Evolutionary conservation across 495 filamentous ascomycete genomes (phyloP), one percentile per base, ranked within the genome.

Genomic region (Extremus antarcticus): DNA sequence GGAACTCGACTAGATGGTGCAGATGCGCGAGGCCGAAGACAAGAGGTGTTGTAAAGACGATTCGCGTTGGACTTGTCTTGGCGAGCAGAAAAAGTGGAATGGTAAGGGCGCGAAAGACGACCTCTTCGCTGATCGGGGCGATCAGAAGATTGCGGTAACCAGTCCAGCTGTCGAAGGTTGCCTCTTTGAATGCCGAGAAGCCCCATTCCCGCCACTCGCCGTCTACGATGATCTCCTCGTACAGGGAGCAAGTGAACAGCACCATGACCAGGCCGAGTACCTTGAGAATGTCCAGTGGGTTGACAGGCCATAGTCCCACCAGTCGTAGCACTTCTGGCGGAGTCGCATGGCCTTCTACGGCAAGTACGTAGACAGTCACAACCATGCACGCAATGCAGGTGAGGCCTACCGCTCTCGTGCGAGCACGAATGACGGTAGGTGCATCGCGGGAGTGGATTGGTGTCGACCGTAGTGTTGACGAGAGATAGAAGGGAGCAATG

Each of bases 1-100:
- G 29, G 72, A 91, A 96, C 71, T 98, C 92, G 71, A 95, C 95
- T 69, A 90, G 88, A 71, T 97, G 92, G 70, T 98, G 91, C 24
- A 95, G 68, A 72, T 98, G 92, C 11, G 90, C 88, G 48, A 98
- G 85, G 52, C 94, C 92, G 67, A 98, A 98, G 70, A 94, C 86
- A 10, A 97, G 69, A 1, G 92, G 92, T 0, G 86, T 82, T 8
- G 87, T 66, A 68, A 92, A 88, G 63, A 95, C 75, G 59, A 87
- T 76, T 40, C 57, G 53, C 49, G 48, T 3, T 13, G 53, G 60
- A 54, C 47, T 54, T 51, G 50, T 58, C 39, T 54, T 75, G n/a
- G 89, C 79, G n/a, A 91, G 69, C 3, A 95, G 70, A 65, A 94
- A 83, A 2, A 95, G 74, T 4, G 90, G 86, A 49, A 95, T 75